Base-by-base conservation (phyloP, 768 basidiomycete species). In the Lyophyllum shimeji region DNA sequence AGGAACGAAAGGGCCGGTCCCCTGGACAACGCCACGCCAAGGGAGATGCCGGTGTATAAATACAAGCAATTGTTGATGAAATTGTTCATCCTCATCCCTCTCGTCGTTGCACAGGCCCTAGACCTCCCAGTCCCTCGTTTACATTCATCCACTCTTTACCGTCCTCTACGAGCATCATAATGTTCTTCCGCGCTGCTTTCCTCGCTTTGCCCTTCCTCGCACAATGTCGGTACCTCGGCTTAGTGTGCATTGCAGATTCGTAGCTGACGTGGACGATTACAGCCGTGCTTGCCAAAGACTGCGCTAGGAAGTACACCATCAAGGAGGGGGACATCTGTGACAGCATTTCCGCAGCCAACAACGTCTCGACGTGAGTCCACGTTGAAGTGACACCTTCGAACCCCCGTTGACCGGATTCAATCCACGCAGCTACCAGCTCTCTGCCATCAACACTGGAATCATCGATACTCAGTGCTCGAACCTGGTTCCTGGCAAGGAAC, bases 371-470 rank as follows among this genome's bases (percentile, higher is more conserved):
- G 86, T 88, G 59, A 48, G 83, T 72, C 11, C 24, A 23, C 52
- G 24, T 29, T 48, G 25, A 43, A 21, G 23, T 31, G 21, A n/a
- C 27, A 20, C 40, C 5, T 23, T 18, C 17, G 34, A 20, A 49
- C 47, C 37, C 29, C 5, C 18, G 24, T 33, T 61, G 25, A 59
- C 31, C 43, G 50, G 25, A 25, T 57, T 33, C 25, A 18, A 49
- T 17, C 44, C 23, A 52, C 13, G 21, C 27, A 92, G 89, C 12
- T 92, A 85, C 74, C 90, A 93, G 70, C 83, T 93, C 50, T 83
- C 86, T 2, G 75, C 78, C 42, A 73, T 84, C 58, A 91, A 92
- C 74, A 53, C 72, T 0, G 70, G 59, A 47, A 59, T 61, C 48
- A 81, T 90, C 67, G 71, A 89, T 62, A 27, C 67, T 1, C 45